Base-by-base conservation (phyloP, 768 basidiomycete genomes). In the Boletus reticuloceps region DNA sequence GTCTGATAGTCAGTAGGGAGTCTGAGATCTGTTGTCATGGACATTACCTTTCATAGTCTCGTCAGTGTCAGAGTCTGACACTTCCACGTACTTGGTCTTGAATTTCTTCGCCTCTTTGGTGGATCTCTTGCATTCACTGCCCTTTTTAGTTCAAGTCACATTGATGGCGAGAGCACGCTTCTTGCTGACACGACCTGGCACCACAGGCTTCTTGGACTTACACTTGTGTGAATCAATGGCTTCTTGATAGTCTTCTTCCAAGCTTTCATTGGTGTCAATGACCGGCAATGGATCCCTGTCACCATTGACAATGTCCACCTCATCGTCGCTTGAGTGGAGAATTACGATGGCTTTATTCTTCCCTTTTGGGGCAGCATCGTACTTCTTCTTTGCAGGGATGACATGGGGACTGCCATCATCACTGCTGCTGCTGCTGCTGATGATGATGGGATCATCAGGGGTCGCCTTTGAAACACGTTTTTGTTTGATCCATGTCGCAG, bases 371-470 rank as follows among this genome's bases (percentile, higher is more conserved):
- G 22, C 5, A 25, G 25, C 25, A 25, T 25, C 5, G 25, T 25
- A 25, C 20, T 2, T 20, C 25, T 25, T 40, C 31, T 51, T 50
- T 7, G 49, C 37, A 14, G 49, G 54, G 34, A 51, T 50, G 20
- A 55, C 10, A 43, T 4, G 29, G 19, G 54, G 14, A 29, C 13
- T n/a, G 19, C 41, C 42, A 36, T 55, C 38, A 8, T 50, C 44
- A 29, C n/a, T n/a, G n/a, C 54, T 55, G 37, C 54, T 41, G 38
- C 49, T 41, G 40, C 29, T 3, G 25, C 25, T 46, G 49, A 55
- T 41, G 11, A 55, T 12, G 6, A 55, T 55, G 5, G 44, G 54
- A 27, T 55, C 44, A 2, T n/a, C 22, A 5, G 13, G 0, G 16
- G 44, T 50, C 1, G 43, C 54, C 29, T 46, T 51, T 2, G 43